phyloP scores from a whole-genome alignment of 2,329 filamentous ascomycete genomes.

The Penicillium griseofulvum region DNA sequence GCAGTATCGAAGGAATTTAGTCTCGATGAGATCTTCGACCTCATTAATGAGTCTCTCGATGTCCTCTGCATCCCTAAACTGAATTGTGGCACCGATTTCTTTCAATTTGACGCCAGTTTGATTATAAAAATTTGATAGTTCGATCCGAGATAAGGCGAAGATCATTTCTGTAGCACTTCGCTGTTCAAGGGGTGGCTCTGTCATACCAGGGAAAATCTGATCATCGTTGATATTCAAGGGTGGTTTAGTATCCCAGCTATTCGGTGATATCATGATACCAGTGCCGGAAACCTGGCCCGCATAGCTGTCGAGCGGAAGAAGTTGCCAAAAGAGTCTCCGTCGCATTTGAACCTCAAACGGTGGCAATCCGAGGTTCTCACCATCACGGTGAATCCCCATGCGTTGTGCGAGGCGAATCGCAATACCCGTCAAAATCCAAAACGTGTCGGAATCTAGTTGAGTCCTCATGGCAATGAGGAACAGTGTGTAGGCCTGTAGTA shows the following conservation, averaged over 20 bases:
- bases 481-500: conserved; percentile 18
- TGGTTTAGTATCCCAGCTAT: conserved; percentile 19
- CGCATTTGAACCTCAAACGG: conserved; percentile 46
- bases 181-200: conserved; percentile 38
- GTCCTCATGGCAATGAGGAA: conserved; percentile 30
- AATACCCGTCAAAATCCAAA: conserved; percentile 52
- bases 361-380: conserved; percentile 42
- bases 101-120: conserved; percentile 13
- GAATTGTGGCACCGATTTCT: background rate
- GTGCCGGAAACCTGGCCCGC: conserved; percentile 31
- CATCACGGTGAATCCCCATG: conserved; percentile 50
- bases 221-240: conserved; percentile 44
- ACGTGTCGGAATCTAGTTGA: conserved; percentile 46
- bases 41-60: conserved; percentile 26
- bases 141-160: conserved; percentile 27
- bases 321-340: conserved; percentile 26
- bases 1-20: conserved; percentile 34
- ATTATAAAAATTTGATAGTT: conserved; percentile 27
- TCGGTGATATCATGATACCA: conserved; percentile 9
- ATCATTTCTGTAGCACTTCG: conserved; percentile 46
- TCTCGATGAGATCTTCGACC: conserved; percentile 33
- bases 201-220: conserved; percentile 41
- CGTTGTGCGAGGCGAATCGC: conserved; percentile 47
- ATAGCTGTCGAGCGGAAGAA: conserved; percentile 23
- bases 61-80: conserved; percentile 10